Base-by-base conservation (phyloP, 805 yeast species). In the Saturnispora hagleri region DNA sequence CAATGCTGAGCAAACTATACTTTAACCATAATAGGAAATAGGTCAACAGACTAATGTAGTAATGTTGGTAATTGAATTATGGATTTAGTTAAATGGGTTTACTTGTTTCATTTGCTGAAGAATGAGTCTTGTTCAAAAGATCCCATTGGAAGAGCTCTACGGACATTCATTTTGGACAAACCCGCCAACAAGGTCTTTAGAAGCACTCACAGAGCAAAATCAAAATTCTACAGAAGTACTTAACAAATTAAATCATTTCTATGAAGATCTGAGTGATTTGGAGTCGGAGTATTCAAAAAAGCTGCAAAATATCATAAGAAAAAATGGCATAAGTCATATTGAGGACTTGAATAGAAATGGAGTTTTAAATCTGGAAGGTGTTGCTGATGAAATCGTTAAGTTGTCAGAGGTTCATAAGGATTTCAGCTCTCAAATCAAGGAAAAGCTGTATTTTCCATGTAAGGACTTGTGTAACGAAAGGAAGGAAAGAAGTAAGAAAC, bases 231-330 rank as follows among this genome's bases (percentile, higher is more conserved):
- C 77, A 41, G 74, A 73, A 46, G 82, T 93, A 1, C 66, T 78
- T 47, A 81, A 79, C 28, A 77, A 74, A 31, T 59, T 82, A 17
- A 62, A 69, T 8, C 57, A 60, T 1, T 80, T 75, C 55, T 80
- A 79, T 65, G 75, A 71, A 53, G 86, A 81, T 52, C 69, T 83
- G 38, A 68, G 77, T 1, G 70, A 77, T 15, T 75, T 89, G 40
- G 96, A 88, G 60, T 84, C 81, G 54, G 96, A 89, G 26, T 86
- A 86, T 60, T 69, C 82, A 38, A 75, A 77, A 51, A 74, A 73
- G 53, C 64, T 89, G 57, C 69, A 69, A 43, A 71, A 74, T 15
- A 67, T 88, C 22, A 13, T 49, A 8, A 43, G 31, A n/a, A 43
- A 44, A 13, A 26, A 49, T 35, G 47, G 36, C 13, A 69, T 86